Evolutionary conservation across 2,329 filamentous ascomycete genomes (phyloP), one percentile per base, ranked within the genome.

Genomic region (Colletotrichum cereale): DNA sequence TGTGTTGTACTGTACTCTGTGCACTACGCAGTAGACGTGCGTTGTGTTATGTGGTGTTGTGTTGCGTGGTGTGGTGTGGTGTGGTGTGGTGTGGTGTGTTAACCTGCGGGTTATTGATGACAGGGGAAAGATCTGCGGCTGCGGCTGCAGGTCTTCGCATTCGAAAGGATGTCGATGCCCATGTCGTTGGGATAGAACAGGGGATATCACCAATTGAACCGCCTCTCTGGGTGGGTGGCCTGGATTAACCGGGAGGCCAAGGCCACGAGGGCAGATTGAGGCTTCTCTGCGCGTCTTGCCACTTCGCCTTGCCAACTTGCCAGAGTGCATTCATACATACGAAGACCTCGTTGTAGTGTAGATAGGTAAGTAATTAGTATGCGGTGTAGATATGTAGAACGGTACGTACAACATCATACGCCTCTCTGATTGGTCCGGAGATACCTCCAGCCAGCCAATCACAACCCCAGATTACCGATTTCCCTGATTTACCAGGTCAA

Each of bases 151-250:
- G 58, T 36, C 12, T 48, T 48, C 31, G 42, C 57, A 24, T 31
- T 34, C 29, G 38, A 29, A 26, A 31, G 12, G n/a, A 10, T 36
- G 55, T 40, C 34, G 18, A 7, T 2, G 34, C 40, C n/a, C 44
- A 36, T 50, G 58, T 38, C n/a, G 58, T 38, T 62, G 58, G 42
- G 29, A 38, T 12, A n/a, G 58, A 38, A 47, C 58, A 48, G 16
- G 42, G 42, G 36, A 42, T 11, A 24, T 40, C 18, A 18, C 42
- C 29, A 61, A 3, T 24, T 44, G 12, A 14, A 47, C 29, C 16
- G 40, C 5, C 40, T 11, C 47, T 60, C n/a, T 44, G 40, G 56
- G 38, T 44, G 40, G 56, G 38, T 31, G 40, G 16, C 24, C 24
- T 50, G 48, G 26, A 26, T 52, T 18, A 10, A 36, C 5, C 5